Base-by-base conservation (phyloP, 2,329 filamentous ascomycete genomes). In the Hypoxylon sp. region DNA sequence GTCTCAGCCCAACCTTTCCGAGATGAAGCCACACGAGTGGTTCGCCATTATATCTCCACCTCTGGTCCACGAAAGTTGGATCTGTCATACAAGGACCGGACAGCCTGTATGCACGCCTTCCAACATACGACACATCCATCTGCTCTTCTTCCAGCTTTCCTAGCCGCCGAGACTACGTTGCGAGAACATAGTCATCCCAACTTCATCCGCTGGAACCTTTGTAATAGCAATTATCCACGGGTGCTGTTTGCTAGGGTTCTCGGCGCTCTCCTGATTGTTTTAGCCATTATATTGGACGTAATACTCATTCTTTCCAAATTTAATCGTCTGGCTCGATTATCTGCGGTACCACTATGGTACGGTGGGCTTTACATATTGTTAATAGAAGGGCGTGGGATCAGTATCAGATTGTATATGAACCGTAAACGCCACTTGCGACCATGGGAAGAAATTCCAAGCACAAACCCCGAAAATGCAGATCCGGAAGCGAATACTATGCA, bases 91-190 rank as follows among this genome's bases (percentile, higher is more conserved):
- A 67, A 75, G n/a, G 80, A 83, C 62, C 79, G 80, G 23, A 73
- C 75, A 3, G 73, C 77, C 10, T 81, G 82, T 17, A 77, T 82
- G 21, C 78, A 79, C 17, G 81, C 81, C 0, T 73, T 80, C 0
- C 75, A 80, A 52, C 76, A 80, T 34, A 84, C 82, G 0, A 84
- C 82, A 1, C 82, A 84, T 69, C 82, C 82, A 0, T 82, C 82
- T 0, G 80, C 81, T 1, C 77, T 84, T 3, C 74, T 82, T 0
- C 77, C 79, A 0, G 80, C 80, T 6, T 80, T 81, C 46, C 70
- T 79, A 11, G 74, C 78, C 5, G 76, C 79, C 60, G 82, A 83
- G 60, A 70, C 76, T 11, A 68, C 73, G 3, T 75, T 84, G 13
- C 75, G 80, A 53, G 75, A 75, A 25, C 75, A 77, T 48, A 76